Conservation (phyloP, 2,329 filamentous ascomycete genomes). For the Penicillium sp. region DNA sequence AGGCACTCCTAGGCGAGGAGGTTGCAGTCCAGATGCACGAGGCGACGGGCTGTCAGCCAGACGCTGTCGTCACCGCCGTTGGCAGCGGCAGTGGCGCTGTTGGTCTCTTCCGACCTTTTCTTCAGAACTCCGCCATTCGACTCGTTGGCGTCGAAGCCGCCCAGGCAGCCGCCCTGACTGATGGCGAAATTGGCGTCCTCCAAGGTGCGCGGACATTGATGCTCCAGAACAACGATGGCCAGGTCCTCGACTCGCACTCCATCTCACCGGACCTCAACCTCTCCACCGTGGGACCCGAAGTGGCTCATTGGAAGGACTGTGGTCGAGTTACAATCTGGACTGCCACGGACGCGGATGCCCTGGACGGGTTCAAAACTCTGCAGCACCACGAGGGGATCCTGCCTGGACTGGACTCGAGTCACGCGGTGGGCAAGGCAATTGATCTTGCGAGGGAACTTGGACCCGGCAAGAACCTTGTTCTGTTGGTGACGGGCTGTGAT, state of each 20-base stretch:
- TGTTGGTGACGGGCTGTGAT: slow-evolving; percentile 26
- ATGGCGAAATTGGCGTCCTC: slow-evolving; percentile 22
- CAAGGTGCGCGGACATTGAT: slow-evolving; percentile 26
- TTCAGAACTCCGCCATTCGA: slow-evolving; percentile 11
- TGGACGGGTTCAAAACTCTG: slow-evolving; percentile 26
- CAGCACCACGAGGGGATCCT: slow-evolving; percentile 24
- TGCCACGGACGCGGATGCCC: slow-evolving; percentile 26
- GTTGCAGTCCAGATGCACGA: slow-evolving; percentile 23
- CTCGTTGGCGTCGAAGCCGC: slow-evolving; percentile 21
- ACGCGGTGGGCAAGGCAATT: slow-evolving; percentile 19
- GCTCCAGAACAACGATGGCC: slow-evolving; percentile 23
- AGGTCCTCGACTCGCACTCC: slow-evolving; percentile 24
- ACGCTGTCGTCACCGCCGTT: slow-evolving; percentile 25
- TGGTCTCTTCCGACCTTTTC: slow-evolving; percentile 24
- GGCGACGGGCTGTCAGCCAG: slow-evolving; percentile 17
- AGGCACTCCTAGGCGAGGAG: slow-evolving; percentile 26
- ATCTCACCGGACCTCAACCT: slow-evolving; percentile 27
- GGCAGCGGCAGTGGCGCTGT: slow-evolving; percentile 24
- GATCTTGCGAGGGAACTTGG: slow-evolving; percentile 19
- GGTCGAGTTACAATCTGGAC: slow-evolving; percentile 26
- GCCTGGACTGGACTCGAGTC: slow-evolving; percentile 26
- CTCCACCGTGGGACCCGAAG: slow-evolving; percentile 24
- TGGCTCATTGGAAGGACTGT: slow-evolving; percentile 25
- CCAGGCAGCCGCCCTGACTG: slow-evolving; percentile 17
- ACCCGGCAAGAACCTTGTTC: slow-evolving; percentile 23